Conservation (phyloP, 768 basidiomycete genomes). For the Clathrus columnatus region DNA sequence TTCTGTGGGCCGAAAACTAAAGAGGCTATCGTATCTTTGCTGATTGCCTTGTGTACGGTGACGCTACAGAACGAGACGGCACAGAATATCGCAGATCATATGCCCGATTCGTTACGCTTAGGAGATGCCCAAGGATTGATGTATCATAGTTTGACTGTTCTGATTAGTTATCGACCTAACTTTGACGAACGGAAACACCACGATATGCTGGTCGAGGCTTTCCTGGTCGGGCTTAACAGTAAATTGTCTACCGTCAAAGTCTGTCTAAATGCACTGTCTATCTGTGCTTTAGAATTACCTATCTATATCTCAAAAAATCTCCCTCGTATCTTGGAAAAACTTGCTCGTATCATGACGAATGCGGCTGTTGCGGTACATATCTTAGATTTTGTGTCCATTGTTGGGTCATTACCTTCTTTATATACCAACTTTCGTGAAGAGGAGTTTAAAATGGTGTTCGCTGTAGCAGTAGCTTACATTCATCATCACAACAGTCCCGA, state of each 20-base stretch:
- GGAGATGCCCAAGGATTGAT: conserved; percentile 84
- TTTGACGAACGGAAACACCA: conserved; percentile 55
- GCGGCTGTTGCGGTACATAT: conserved; percentile 94
- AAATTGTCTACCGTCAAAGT: conserved; percentile 75
- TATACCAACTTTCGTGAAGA: conserved; percentile 86
- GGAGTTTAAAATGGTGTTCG: conserved; percentile 91
- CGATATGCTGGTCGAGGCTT: conserved; percentile 65
- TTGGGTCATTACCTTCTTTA: conserved; percentile 70
- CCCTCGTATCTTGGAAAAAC: conserved; percentile 72
- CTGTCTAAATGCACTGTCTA: conserved; percentile 81
- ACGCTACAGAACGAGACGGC: conserved; percentile 53
- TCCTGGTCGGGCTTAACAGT: conserved; percentile 53
- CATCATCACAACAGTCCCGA: conserved; percentile 74
- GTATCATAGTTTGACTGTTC: conserved; percentile 78
- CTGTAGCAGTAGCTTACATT: conserved; percentile 88
- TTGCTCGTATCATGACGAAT: conserved; percentile 91
- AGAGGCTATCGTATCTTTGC: conserved; percentile 49
- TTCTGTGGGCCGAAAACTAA: conserved; percentile 85
- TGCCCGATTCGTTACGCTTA: conserved; percentile 53
- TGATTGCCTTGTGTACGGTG: conserved; percentile 58
- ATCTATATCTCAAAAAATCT: conserved; percentile 72
- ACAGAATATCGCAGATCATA: conserved; percentile 39
- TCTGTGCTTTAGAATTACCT: conserved; percentile 82
- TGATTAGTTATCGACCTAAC: conserved; percentile 78
- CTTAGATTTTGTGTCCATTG: conserved; percentile 79